Base-by-base conservation (phyloP, 2,329 filamentous ascomycete genomes). In the Arthrobotrys megalospora region DNA sequence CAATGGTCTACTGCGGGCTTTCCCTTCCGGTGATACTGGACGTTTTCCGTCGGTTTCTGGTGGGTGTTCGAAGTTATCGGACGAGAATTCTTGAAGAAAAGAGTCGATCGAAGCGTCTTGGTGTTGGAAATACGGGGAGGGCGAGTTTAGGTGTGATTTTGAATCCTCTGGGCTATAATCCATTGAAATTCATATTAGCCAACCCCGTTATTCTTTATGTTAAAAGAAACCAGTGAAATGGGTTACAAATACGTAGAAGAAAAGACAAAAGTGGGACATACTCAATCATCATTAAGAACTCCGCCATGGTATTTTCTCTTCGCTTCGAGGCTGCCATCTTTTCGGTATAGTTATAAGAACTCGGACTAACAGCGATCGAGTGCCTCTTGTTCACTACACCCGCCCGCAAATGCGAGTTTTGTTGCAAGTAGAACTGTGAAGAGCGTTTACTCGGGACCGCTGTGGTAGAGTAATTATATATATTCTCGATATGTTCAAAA, bases 301-400 rank as follows among this genome's bases (percentile, higher is more conserved):
- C 73, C 12, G 41, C 65, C 65, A 77, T 70, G 10, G 48, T 66
- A 41, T 58, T 77, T n/a, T 77, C 73, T 21, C 73, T 63, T 45
- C 62, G 69, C 21, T 62, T 77, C 28, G 73, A 77, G 32, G 64
- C 60, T 10, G 73, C 73, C 73, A 77, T 77, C n/a, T 47, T 77
- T 34, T 62, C 41, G 38, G 21, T 47, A 43, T 67, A 66, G 41
- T 41, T 41, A 14, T 45, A 66, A 48, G 24, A 63, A 48, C 41
- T n/a, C 3, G 69, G 69, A n/a, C 45, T 73, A 12, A 52, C 69
- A 19, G 69, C 69, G 41, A 47, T 53, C 48, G 69, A 73, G 47
- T 73, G 69, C 21, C 69, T 43, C 50, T 73, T 73, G n/a, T 63
- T 66, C 10, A 53, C n/a, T 21, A 47, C 21, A 34, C 43, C 41